Evolutionary conservation across 2,329 filamentous ascomycete species (phyloP), one percentile per base, ranked within the genome.

Genomic region (Fusarium hostae): DNA sequence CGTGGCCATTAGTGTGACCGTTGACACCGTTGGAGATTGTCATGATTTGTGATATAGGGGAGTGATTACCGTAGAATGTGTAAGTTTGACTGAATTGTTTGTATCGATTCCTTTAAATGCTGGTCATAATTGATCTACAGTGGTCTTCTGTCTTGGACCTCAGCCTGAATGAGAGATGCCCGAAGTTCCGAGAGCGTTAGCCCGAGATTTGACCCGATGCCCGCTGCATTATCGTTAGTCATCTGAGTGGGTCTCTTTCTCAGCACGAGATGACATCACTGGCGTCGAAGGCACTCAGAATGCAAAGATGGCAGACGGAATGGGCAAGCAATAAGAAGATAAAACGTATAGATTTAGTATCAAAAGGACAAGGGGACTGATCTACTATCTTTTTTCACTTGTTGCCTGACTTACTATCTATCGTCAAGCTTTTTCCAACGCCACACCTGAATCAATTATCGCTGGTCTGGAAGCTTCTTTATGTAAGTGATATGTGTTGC

Each of bases 121-220:
- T 28, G 15, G 24, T 28, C n/a, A 28, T 48, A 11, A 20, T 47
- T 60, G 24, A 58, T 54, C 41, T 43, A 28, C 39, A 41, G 16
- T 35, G 6, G 20, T 22, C 20, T 47, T 18, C n/a, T 15, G 11
- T 30, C 32, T 15, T 16, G 6, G 15, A 37, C 15, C 54, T 40
- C 24, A 34, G 26, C 28, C 37, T 51, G 50, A 28, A 22, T 39
- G 10, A 44, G 41, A 48, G 6, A 37, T 30, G 16, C 34, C 62
- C 47, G 37, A 44, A 32, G 18, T 4, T 37, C 62, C 62, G 35
- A 37, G 3, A 10, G 4, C 3, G 20, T 56, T 55, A 12, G 43
- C 9, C 65, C 65, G 65, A 44, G 30, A 35, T 34, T 68, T 68
- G 4, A 1, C 16, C 64, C 64, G 64, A 62, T 44, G 65, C 22